phyloP scores from a whole-genome alignment of 495 filamentous ascomycete species.

The Penicillium odoratum region DNA sequence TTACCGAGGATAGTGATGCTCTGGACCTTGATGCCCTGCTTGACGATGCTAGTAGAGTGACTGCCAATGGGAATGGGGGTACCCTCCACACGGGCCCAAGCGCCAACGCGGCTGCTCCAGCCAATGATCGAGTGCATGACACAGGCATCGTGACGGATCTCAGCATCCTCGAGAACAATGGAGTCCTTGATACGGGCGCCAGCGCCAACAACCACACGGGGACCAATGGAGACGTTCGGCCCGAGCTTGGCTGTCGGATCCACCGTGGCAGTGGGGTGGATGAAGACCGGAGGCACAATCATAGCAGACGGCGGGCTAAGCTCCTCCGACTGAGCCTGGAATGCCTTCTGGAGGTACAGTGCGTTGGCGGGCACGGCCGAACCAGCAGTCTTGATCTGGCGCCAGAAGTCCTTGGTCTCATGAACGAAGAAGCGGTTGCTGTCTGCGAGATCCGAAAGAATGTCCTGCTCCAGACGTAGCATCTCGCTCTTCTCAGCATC shows the following conservation, averaged over 20 bases:
- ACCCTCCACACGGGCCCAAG: constrained; percentile 97
- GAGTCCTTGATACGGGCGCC: constrained; percentile 93
- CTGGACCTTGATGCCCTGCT: constrained; percentile 98
- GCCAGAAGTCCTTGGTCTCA: constrained; percentile 99
- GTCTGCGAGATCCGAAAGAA: constrained; percentile 93
- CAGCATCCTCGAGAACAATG: constrained; percentile 91
- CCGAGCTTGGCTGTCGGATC: constrained; percentile 96
- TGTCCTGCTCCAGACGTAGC: constrained; percentile 95
- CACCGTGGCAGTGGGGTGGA: constrained; percentile 90
- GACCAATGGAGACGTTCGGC: constrained; percentile 94
- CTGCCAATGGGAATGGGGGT: constrained; percentile 86
- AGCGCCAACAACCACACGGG: constrained; percentile 78
- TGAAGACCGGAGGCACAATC: constrained; percentile 93
- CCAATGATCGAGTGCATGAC: constrained; percentile 96
- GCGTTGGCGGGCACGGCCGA: constrained; percentile 97
- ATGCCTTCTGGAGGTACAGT: constrained; percentile 93
- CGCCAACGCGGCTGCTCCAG: constrained; percentile 93
- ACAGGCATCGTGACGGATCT: constrained; percentile 97
- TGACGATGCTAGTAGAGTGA: constrained; percentile 92
- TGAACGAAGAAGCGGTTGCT: constrained; percentile 98
- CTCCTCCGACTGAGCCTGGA: constrained; percentile 79
- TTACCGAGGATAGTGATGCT: constrained; percentile 98
- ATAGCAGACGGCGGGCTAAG: constrained; percentile 82
- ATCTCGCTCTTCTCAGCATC: constrained; percentile 81
- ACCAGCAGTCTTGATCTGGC: constrained; percentile 98